A percentile compares a stretch with the other conserved stretches of the same genome.
Conservation (phyloP, 2,329 filamentous ascomycete genomes). For the Xylaria sp. region DNA sequence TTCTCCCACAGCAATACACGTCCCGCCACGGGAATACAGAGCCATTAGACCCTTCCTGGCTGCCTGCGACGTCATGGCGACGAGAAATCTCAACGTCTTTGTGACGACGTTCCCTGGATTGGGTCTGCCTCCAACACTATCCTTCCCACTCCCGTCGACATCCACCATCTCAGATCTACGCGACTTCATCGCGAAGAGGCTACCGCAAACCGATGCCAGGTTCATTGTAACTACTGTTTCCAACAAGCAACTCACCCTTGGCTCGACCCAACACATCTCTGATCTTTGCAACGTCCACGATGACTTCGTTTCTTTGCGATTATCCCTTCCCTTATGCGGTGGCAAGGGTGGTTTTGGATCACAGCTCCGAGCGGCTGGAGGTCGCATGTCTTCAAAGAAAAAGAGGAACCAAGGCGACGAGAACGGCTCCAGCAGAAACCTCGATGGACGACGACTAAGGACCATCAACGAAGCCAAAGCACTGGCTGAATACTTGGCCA, state of each 20-base stretch:
- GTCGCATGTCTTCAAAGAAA: constrained; percentile 96
- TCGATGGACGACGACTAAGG: constrained; percentile 88
- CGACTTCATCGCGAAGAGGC: constrained; percentile 67
- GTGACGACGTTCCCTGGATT: constrained; percentile 86
- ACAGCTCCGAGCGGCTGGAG: constrained; percentile 93
- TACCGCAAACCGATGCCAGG: constrained; percentile 66
- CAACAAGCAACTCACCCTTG: constrained; percentile 73
- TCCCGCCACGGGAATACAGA: background rate
- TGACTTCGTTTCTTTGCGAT: constrained; percentile 82
- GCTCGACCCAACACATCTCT: constrained; percentile 66
- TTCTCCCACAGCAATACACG: constrained; percentile 15
- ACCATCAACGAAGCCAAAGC: constrained; percentile 97
- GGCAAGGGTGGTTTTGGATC: constrained; percentile 99
- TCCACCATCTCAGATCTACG: constrained; percentile 76
- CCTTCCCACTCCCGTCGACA: constrained; percentile 74
- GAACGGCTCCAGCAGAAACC: constrained; percentile 90
- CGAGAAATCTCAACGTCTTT: constrained; percentile 77
- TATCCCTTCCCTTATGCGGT: constrained; percentile 82
- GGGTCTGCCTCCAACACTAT: constrained; percentile 82
- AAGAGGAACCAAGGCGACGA: constrained; percentile 84
- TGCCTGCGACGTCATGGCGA: constrained; percentile 58
- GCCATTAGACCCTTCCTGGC: background rate
- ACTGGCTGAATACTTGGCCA: constrained; percentile 90
- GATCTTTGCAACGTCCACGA: constrained; percentile 67
- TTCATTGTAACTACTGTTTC: constrained; percentile 85